Evolutionary conservation across 108 stramenopile genomes (phyloP), one percentile per base, ranked within the genome.

Genomic region (Seminavis robusta): DNA sequence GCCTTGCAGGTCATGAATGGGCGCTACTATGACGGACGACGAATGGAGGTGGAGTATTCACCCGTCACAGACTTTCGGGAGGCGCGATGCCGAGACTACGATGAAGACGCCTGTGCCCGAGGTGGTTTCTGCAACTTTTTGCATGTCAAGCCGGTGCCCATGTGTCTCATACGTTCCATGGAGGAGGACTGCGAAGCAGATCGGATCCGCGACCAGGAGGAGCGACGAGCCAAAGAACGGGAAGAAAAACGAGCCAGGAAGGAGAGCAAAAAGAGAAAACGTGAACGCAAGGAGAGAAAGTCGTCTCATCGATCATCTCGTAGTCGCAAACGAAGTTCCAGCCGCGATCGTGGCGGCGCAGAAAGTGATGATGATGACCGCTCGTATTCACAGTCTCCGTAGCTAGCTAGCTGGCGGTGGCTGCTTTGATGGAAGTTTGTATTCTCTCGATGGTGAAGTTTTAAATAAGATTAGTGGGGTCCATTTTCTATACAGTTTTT

Each of bases 51-150:
- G 51, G 99, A 98, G 59, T 98, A 94, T 68, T 80, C 83, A 33
- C 95, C 96, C 17, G 99, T 98, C 5, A 94, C 95, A 4, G 96
- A 98, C 65, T 98, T 99, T 58, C 65, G 86, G 28, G 95, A 97
- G 61, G 96, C 97, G 1, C 67, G 96, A 13, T 99, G 99, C 64
- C 69, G 97, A 9, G 94, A 96, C 63, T 96, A 79, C 56, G 92
- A 94, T 49, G 91, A 94, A 58, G 83, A 69, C 31, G 59, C 49
- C 15, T 98, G 97, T 68, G 50, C 60, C 31, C 63, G 95, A 8
- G 97, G 97, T 13, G 94, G 94, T 30, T 94, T 92, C 56, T 99
- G 99, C 73, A 99, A 98, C 77, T 98, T 98, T 64, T 89, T 98
- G 91, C 99, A 99, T 71, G 76, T 80, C 64, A 90, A 90, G 47